A percentile compares a stretch with the other conserved stretches of the same genome.
Conservation (phyloP, 768 basidiomycete genomes). For the Gelatoporia subvermispora region DNA sequence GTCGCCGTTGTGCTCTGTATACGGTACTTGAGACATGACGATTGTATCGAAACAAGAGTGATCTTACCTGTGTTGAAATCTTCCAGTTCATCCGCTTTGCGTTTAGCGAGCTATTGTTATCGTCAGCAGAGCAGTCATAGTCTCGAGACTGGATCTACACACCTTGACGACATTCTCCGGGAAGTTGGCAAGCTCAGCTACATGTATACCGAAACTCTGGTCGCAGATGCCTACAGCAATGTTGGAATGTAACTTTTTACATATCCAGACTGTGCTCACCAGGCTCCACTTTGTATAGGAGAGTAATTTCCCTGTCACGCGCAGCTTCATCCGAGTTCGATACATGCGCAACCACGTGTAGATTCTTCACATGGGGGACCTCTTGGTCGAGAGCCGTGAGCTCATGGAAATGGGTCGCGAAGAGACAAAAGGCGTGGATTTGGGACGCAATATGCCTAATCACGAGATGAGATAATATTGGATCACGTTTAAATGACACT, state of each 20-base stretch:
- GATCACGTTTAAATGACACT: conserved; percentile 14
- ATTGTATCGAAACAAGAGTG: neutral
- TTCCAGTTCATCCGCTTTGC: conserved; percentile 88
- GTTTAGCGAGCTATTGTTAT: conserved; percentile 67
- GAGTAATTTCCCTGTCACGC: conserved; percentile 71
- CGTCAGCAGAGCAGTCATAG: neutral
- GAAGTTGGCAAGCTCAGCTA: conserved; percentile 96
- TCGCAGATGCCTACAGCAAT: conserved; percentile 71
- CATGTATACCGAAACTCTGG: conserved; percentile 98
- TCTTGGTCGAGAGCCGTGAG: conserved; percentile 88
- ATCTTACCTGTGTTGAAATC: conserved; percentile 60
- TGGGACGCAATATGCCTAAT: conserved; percentile 85
- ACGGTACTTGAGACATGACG: conserved; percentile 10
- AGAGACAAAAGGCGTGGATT: conserved; percentile 91
- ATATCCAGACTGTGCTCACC: conserved; percentile 41
- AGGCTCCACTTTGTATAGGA: conserved; percentile 70
- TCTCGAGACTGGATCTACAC: conserved; percentile 9
- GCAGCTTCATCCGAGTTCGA: conserved; percentile 39
- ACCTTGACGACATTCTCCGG: conserved; percentile 91
- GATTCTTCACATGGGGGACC: conserved; percentile 81
- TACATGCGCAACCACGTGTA: conserved; percentile 95
- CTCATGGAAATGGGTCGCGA: conserved; percentile 98
- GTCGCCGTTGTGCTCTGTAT: conserved; percentile 25
- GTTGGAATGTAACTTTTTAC: neutral
- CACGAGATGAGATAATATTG: neutral